A percentile compares a stretch with the other conserved stretches of the same genome.
Conservation (phyloP, 371 early-diverging fungal species). For the Mucor velutinosus region DNA sequence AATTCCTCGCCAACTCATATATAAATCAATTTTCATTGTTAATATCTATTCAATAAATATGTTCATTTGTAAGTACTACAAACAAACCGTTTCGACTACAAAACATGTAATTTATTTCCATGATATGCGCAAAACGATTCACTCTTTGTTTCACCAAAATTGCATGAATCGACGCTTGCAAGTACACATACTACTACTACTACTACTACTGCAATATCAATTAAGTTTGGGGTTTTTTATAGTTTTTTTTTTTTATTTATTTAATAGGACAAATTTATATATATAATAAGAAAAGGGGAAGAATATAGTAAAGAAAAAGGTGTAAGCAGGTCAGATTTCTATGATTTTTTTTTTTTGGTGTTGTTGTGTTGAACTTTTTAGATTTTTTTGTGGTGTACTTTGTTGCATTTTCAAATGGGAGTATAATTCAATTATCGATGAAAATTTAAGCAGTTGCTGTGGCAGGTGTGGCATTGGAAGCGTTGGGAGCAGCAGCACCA, state of each 20-base stretch:
- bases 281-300: neutral
- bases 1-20: neutral
- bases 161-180: neutral
- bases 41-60: neutral
- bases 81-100: too few species aligned
- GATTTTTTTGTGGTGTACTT: neutral
- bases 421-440: neutral
- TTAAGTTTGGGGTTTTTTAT: neutral
- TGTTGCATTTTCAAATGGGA: neutral
- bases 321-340: neutral
- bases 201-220: neutral
- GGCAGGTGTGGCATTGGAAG: neutral
- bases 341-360: neutral
- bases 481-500: neutral
- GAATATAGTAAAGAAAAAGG: neutral
- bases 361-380: neutral
- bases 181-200: too few species aligned
- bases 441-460: slow-evolving; percentile 1
- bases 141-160: neutral
- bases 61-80: neutral
- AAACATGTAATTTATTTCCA: too few species aligned
- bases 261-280: neutral
- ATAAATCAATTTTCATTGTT: too few species aligned
- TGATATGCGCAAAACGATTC: too few species aligned
- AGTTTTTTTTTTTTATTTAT: neutral